Conservation (phyloP, 345 rosid genomes). For the Citrus reticulata region DNA sequence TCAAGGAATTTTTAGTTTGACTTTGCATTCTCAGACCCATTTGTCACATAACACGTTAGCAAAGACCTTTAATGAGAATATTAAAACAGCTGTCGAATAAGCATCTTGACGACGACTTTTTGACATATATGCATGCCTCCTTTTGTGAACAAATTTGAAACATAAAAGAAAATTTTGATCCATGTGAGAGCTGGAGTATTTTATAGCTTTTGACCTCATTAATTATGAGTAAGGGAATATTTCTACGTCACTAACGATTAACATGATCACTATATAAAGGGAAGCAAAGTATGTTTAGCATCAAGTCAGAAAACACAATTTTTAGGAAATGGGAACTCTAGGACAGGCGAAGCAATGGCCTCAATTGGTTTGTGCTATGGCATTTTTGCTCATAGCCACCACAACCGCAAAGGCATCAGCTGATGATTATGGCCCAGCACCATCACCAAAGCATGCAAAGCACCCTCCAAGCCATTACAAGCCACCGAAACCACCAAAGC, state of each 20-base stretch:
- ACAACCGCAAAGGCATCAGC: conserved; percentile 6
- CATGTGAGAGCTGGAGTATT: too few species aligned
- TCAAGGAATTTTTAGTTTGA: too few species aligned
- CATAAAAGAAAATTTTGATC: too few species aligned
- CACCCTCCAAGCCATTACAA: background rate
- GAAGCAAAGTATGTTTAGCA: background rate
- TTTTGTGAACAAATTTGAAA: background rate
- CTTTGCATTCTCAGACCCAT: too few species aligned
- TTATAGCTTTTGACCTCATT: background rate
- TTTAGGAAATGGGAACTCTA: background rate
- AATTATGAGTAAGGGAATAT: background rate
- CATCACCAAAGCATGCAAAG: background rate
- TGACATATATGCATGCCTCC: background rate
- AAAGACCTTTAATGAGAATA: too few species aligned
- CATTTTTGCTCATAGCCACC: conserved; percentile 26
- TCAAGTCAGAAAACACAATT: background rate
- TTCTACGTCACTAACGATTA: background rate
- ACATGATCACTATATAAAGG: conserved; percentile 23
- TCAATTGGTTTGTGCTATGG: background rate
- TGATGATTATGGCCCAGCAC: background rate
- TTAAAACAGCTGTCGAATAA: too few species aligned
- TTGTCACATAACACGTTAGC: too few species aligned
- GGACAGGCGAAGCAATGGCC: background rate
- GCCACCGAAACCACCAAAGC: background rate
- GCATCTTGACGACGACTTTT: too few species aligned